Evolutionary conservation across 768 basidiomycete genomes (phyloP).

Genomic region (Pulveroboletus sp.): DNA sequence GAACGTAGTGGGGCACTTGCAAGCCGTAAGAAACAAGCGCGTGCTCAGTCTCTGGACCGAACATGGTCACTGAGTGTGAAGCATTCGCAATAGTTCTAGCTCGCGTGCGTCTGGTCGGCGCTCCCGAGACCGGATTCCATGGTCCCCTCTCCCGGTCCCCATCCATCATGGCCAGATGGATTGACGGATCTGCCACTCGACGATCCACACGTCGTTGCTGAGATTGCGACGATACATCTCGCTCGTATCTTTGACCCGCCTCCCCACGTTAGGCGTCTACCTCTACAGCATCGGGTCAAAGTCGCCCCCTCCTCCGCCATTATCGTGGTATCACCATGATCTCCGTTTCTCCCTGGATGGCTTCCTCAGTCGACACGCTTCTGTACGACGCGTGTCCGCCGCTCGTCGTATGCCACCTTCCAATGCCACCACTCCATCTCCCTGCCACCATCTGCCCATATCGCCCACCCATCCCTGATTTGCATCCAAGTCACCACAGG

Average conservation of each 20-base stretch:
- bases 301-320: constrained; percentile 44
- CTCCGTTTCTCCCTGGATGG: not conserved
- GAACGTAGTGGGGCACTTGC: not conserved
- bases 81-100: too few relatives aligned
- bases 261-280: not conserved
- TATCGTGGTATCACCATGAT: constrained; percentile 32
- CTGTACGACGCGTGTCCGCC: constrained; percentile 14
- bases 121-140: too few relatives aligned
- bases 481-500: constrained; percentile 60
- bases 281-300: constrained; percentile 15
- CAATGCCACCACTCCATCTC: constrained; percentile 68
- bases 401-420: constrained; percentile 53
- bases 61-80: not conserved
- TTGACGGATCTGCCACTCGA: too few relatives aligned
- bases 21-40: not conserved
- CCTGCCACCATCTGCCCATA: constrained; percentile 76
- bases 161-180: too few relatives aligned
- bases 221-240: too few relatives aligned
- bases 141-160: too few relatives aligned
- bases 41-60: not conserved
- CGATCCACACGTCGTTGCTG: too few relatives aligned
- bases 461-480: constrained; percentile 75
- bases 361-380: constrained; percentile 15
- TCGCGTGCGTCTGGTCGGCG: too few relatives aligned
- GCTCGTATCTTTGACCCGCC: too few relatives aligned